phyloP scores from a whole-genome alignment of 164 flowering plant species.

The Vitis labrusca region DNA sequence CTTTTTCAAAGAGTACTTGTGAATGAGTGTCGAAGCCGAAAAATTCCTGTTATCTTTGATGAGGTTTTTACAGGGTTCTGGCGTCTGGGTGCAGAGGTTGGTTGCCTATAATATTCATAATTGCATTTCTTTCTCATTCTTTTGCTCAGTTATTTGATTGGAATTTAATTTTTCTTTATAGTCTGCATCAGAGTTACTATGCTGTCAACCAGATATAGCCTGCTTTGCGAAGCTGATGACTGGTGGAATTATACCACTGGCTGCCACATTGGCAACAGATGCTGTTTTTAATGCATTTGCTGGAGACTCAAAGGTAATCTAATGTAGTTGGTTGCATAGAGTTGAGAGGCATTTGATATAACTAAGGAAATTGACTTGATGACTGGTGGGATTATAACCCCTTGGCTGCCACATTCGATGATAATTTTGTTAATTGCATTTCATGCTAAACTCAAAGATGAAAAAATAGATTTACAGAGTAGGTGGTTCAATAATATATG shows the following conservation, averaged over 20 bases:
- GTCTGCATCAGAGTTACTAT: conserved; percentile 85
- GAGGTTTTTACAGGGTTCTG: conserved; percentile 97
- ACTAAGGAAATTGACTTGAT: background rate
- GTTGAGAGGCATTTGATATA: background rate
- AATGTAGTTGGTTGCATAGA: background rate
- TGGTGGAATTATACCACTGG: conserved; percentile 88
- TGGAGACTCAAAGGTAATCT: conserved; percentile 85
- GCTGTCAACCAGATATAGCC: conserved; percentile 83
- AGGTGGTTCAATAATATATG: too few relatives aligned
- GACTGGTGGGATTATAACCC: background rate
- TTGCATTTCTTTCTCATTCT: conserved; percentile 12
- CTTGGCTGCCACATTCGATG: background rate
- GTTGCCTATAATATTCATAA: conserved; percentile 5
- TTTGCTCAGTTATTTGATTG: conserved; percentile 1
- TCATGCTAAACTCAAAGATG: too few relatives aligned
- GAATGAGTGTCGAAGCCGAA: conserved; percentile 57
- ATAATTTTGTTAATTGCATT: too few relatives aligned
- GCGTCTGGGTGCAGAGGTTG: conserved; percentile 95
- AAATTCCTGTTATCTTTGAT: conserved; percentile 91
- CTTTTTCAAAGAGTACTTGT: conserved; percentile 88
- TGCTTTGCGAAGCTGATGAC: conserved; percentile 92
- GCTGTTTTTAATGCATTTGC: conserved; percentile 71
- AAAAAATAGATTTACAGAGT: too few relatives aligned
- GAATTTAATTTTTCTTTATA: conserved; percentile 20
- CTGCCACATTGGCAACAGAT: conserved; percentile 84